A percentile compares a stretch with the other conserved stretches of the same genome.
These are phyloP conservation scores for Sphaerosporella brunnea DNA, from an alignment of 495 filamentous ascomycete species.

Conservation along the genomic window DNA sequence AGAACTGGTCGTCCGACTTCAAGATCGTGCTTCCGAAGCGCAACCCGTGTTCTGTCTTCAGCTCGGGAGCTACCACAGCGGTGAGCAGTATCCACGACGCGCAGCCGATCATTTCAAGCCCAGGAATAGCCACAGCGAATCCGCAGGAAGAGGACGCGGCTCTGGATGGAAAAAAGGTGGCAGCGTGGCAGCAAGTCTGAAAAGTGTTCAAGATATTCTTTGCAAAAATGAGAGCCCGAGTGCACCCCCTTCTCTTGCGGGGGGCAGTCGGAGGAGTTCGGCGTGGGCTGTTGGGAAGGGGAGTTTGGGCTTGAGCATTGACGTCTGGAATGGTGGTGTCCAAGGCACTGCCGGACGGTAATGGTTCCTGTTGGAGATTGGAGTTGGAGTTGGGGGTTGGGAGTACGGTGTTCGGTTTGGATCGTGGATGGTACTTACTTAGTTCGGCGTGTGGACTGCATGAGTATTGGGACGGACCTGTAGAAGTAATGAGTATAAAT, in stretches of 20 bases:
- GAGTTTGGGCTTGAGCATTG: neutral
- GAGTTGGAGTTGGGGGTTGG: too few species aligned
- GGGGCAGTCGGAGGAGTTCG: neutral
- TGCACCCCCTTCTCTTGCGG: neutral
- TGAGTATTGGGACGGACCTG: too few species aligned
- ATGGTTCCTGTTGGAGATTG: neutral
- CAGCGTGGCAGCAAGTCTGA: neutral
- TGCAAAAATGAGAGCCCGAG: slow-evolving; percentile 1
- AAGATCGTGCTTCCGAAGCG: too few species aligned
- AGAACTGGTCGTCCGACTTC: too few species aligned
- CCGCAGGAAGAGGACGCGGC: neutral
- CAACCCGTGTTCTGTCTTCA: too few species aligned
- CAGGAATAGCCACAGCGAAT: neutral
- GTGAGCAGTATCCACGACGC: neutral
- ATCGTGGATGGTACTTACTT: too few species aligned
- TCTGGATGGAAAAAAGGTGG: neutral
- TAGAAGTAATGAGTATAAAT: too few species aligned
- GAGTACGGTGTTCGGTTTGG: too few species aligned
- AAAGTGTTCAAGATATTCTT: slow-evolving; percentile 1
- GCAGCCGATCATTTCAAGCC: too few species aligned
- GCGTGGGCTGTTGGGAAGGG: slow-evolving; percentile 1
- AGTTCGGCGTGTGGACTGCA: too few species aligned
- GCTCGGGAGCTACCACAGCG: slow-evolving; percentile 1
- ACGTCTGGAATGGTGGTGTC: neutral
- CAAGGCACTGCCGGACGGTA: neutral